Evolutionary conservation across 768 basidiomycete genomes (phyloP), one percentile per base, ranked within the genome.

Genomic region (Lenzites betulinus): DNA sequence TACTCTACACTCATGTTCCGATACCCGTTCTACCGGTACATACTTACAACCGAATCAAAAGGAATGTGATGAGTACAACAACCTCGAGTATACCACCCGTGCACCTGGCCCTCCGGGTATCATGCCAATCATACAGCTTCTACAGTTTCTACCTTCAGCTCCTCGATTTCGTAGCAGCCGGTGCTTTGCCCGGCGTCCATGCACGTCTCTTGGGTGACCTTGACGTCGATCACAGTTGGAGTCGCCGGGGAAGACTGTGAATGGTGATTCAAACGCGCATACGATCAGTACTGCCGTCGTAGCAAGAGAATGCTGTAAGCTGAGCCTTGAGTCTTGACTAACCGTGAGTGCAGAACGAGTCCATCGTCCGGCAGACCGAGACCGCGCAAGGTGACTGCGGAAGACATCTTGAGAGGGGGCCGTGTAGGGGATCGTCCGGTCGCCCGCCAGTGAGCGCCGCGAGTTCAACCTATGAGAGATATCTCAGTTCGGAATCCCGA

Each of bases 181-280:
- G 35, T 7, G 30, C 53, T 54, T 42, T 30, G 28, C 42, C 22
- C 44, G 2, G 43, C 42, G 53, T 54, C 53, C 12, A 16, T 18
- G 41, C 20, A 18, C 43, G 53, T 54, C 43, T 54, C 53, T 26
- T 23, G 53, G 15, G 53, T 44, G 15, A 46, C 53, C 42, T 54
- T 54, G 42, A 54, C 30, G 20, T 44, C 33, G 28, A 54, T 35
- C 9, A 54, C 43, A 18, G 42, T 54, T 5, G 42, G 53, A 4
- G 42, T 22, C 7, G 42, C 42, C 28, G 42, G 53, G 13, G 28
- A 26, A 16, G 30, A 26, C 53, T 54, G 41, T 22, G 25, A 4
- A 33, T 33, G 4, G 30, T 33, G 30, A 33, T 33, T 4, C 4
- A 33, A 11, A 33, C 30, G 22, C 51, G 23, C 13, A 41, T 2